A percentile compares a stretch with the other conserved stretches of the same genome.
Evolutionary conservation across 129 eudicot genomes (phyloP).

Genomic region (Mikania micrantha): DNA sequence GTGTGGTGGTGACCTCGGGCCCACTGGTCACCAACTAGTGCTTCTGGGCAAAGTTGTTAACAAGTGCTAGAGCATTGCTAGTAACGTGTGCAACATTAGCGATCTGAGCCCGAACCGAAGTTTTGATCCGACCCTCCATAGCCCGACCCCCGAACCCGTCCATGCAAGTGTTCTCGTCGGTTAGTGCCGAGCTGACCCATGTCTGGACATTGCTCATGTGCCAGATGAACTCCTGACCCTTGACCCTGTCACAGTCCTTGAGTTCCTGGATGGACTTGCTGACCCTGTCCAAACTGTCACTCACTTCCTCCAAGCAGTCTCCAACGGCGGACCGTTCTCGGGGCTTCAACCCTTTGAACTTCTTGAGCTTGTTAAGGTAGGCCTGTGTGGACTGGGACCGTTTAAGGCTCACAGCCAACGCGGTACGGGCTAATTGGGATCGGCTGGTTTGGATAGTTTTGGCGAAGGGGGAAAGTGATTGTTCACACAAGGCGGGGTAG

Average conservation of each 20-base stretch:
- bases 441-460: slow-evolving; percentile 45
- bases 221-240: slow-evolving; percentile 53
- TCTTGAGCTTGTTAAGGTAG: slow-evolving; percentile 38
- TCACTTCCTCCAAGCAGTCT: slow-evolving; percentile 69
- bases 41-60: slow-evolving; percentile 57
- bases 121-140: slow-evolving; percentile 53
- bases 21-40: slow-evolving; percentile 15
- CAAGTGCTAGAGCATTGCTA: slow-evolving; percentile 81
- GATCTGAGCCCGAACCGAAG: slow-evolving; percentile 51
- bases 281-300: slow-evolving; percentile 60
- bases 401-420: slow-evolving; percentile 50
- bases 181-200: slow-evolving; percentile 92
- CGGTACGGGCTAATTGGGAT: slow-evolving; percentile 44
- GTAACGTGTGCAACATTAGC: slow-evolving; percentile 61
- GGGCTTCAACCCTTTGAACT: slow-evolving; percentile 43
- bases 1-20: neutral
- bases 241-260: slow-evolving; percentile 30
- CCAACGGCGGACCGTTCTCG: slow-evolving; percentile 50
- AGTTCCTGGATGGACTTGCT: slow-evolving; percentile 56
- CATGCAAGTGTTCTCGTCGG: slow-evolving; percentile 74
- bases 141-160: slow-evolving; percentile 76
- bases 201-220: slow-evolving; percentile 84
- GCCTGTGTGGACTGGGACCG: slow-evolving; percentile 37
- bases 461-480: slow-evolving; percentile 52
- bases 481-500: slow-evolving; percentile 58